A percentile compares a stretch with the other conserved stretches of the same genome.
phyloP scores from a whole-genome alignment of 1,284 basidiomycete species.

The Cutaneotrichosporon dermatis region DNA sequence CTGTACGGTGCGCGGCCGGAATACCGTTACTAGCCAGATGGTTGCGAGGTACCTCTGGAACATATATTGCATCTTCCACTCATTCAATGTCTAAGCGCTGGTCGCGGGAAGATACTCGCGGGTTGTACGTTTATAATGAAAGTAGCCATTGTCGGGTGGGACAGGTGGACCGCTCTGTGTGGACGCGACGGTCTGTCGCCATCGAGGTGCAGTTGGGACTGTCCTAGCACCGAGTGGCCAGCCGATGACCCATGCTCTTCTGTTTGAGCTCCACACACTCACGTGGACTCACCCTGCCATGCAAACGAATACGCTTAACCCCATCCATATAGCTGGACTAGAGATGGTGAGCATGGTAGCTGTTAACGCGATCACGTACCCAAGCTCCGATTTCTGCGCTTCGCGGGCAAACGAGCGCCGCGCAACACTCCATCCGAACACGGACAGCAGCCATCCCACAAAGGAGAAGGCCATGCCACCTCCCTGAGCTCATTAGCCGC shows the following conservation, averaged over 20 bases:
- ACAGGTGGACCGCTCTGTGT: not conserved
- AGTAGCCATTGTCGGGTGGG: conserved; percentile 35
- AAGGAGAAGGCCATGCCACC: conserved; percentile 15
- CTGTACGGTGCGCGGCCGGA: too few relatives aligned
- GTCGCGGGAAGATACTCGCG: conserved; percentile 12
- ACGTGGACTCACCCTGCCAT: not conserved
- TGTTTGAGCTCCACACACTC: not conserved
- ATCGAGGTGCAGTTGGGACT: too few relatives aligned
- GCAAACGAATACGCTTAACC: conserved; percentile 18
- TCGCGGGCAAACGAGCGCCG: conserved; percentile 31
- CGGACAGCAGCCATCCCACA: conserved; percentile 38
- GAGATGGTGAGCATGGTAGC: not conserved
- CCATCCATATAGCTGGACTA: conserved; percentile 41
- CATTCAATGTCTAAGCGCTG: not conserved
- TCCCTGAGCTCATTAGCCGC: not conserved
- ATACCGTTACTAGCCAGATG: too few relatives aligned
- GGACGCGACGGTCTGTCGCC: not conserved
- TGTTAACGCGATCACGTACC: conserved; percentile 25
- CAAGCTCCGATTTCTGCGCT: conserved; percentile 24
- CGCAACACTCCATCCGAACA: conserved; percentile 46
- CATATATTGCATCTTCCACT: too few relatives aligned
- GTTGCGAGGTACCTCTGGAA: too few relatives aligned
- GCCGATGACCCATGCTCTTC: conserved; percentile 30
- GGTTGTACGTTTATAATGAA: conserved; percentile 45
- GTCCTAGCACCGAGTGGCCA: conserved; percentile 26